Base-by-base conservation (phyloP, 2,329 filamentous ascomycete genomes). In the Xylariales sp. region DNA sequence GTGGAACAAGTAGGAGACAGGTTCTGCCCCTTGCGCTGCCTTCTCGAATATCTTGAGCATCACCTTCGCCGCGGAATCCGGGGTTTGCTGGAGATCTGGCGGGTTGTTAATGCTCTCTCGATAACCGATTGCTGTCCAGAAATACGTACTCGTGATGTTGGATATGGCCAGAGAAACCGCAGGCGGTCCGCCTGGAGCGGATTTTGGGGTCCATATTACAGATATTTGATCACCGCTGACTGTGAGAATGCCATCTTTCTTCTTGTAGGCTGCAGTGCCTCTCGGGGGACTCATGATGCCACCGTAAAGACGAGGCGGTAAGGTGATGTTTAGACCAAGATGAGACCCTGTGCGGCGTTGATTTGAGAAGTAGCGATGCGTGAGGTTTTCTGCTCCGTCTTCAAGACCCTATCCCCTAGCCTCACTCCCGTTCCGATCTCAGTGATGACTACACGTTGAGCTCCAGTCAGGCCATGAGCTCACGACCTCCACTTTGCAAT, bases 1-100 rank as follows among this genome's bases (percentile, higher is more conserved):
- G 49, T 86, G 84, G 62, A 98, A 96, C 36, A 91, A 79, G 59
- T 94, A 88, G 41, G 82, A 78, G 33, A 82, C 76, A 14, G 86
- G 69, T 37, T 84, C 78, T 20, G 71, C 62, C 19, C 70, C 70
- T 34, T 70, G 68, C 22, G 78, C 65, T 31, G 78, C 65, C 59
- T 89, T 85, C 47, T 85, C 85, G 53, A 96, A 87, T 42, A 98
- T 84, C 63, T 93, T 95, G 45, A 97, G 76, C 75, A 95, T 95
- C 40, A 95, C 89, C 71, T 95, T 96, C 14, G 88, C 72, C 25
- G 80, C 82, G n/a, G 74, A 82, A 46, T 88, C 88, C 10, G 93
- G 90, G 1, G 93, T 97, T 62, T 97, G 91, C 63, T 98, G 91
- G 36, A 98, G 78, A 66, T 97, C 88, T 93, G 53, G 22, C 32